Evolutionary conservation across 83 land plant genomes (phyloP), one percentile per base, ranked within the genome.

Genomic region (Picea abies): DNA sequence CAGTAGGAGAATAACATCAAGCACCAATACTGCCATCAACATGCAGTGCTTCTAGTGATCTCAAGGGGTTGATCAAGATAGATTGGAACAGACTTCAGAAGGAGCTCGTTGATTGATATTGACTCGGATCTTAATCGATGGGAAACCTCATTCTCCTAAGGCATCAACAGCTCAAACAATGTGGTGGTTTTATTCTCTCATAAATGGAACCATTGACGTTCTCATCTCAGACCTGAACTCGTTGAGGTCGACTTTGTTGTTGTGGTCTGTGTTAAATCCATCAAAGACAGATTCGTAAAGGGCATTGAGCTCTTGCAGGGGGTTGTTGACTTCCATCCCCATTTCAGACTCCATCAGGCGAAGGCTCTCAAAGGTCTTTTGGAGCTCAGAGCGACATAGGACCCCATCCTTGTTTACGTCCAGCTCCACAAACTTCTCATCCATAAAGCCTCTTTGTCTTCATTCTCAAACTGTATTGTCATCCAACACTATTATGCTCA

Each of bases 351-450:
- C 88, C 23, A 94, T 17, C 44, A 90, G 79, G 64, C 87, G 84
- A 25, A 94, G 73, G 64, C 88, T 72, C 83, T 87, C 92, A 63
- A 89, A 83, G 26, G 93, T 91, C 44, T 68, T 76, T 8, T 87
- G 83, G 63, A 94, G 86, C 80, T 92, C 95, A 15, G 82, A 56
- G 10, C 90, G 87, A 20, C 93, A 92, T 3, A 94, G 89, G 23
- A 87, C 87, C 29, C 95, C 96, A 77, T 94, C 95, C 20, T 86
- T 66, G 84, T 92, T 88, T 16, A 60, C 63, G 72, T 94, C 96
- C 52, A 92, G 85, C 26, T 49, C 65, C 22, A 58, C 3, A 83
- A 92, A 94, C 66, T 84, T 87, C 76, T 79, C 87, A 69, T 92
- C 83, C 37, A 83, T 79, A 93, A 92, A 8, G 89, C 93, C 60